Evolutionary conservation across 2,329 filamentous ascomycete species (phyloP), one percentile per base, ranked within the genome.

Genomic region (Calonectria pseudoreteaudii): DNA sequence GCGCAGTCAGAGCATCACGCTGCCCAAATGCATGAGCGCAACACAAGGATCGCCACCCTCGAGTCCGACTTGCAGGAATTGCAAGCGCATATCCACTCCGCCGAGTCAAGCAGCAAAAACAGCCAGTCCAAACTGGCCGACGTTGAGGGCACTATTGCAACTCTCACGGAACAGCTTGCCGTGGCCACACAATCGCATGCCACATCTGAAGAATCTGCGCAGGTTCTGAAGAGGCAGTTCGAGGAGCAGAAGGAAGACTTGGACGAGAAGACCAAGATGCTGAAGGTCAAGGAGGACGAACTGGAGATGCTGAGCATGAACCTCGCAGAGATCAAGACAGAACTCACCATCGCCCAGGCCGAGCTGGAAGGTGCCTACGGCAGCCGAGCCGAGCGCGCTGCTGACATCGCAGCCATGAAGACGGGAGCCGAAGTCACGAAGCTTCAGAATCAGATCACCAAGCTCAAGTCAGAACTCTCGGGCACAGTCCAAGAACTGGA

Each of bases 311-410:
- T 90, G 68, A 89, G 89, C 81, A 84, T 87, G 79, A 86, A 87
- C 79, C 81, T 91, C 69, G 88, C 89, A 41, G 90, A 91, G 83
- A 86, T 90, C 80, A 92, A 92, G 86, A 91, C 90, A 68, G 90
- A 92, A 79, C 85, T 91, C 73, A 91, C 90, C 58, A 88, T 92
- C 78, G 89, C 90, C 66, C 89, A 90, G 79, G 91, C 91, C 23
- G 91, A 92, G 82, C 87, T 92, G 36, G 91, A 92, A 75, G 90
- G 90, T 71, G 90, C 90, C 31, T 91, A 92, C 80, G 90, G 90
- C 71, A 88, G 88, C 71, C 88, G 90, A 73, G 87, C 89, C 72
- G 87, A 92, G 83, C 89, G 91, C 28, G 90, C 90, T 26, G 88
- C 89, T 16, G 90, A 91, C 76, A 88, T 88, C 26, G 90, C 90